Conservation (phyloP, 192 early-diverging fungal species). For the Backusella australiensis region DNA sequence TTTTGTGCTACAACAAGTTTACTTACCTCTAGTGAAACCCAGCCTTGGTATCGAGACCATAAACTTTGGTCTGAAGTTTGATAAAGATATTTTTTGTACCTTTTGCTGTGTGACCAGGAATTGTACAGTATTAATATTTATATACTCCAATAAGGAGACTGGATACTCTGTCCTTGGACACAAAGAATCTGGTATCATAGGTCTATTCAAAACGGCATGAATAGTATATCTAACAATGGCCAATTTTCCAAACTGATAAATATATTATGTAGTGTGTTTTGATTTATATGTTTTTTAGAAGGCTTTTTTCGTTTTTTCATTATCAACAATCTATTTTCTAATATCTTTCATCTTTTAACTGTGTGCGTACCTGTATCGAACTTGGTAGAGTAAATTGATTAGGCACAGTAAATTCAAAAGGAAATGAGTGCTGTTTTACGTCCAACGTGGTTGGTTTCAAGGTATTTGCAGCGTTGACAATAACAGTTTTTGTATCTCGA, state of each 20-base stretch:
- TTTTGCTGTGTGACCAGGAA: constrained; percentile 3
- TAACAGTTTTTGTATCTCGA: constrained; percentile 14
- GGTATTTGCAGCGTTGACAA: not conserved
- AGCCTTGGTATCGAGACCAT: constrained; percentile 19
- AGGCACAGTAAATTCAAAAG: constrained; percentile 35
- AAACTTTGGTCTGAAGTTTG: not conserved
- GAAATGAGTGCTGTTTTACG: constrained; percentile 27
- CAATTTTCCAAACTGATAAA: constrained; percentile 28
- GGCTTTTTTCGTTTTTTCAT: not conserved
- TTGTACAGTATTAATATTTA: constrained; percentile 25
- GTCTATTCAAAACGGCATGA: constrained; percentile 24
- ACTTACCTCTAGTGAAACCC: constrained; percentile 36
- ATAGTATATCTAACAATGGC: constrained; percentile 29
- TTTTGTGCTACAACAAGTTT: not conserved
- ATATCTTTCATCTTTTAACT: not conserved
- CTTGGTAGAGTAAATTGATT: constrained; percentile 31
- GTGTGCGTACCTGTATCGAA: constrained; percentile 29
- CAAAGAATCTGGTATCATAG: constrained; percentile 22
- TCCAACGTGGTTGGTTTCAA: constrained; percentile 20
- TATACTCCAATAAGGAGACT: constrained; percentile 34
- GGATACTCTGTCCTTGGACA: constrained; percentile 24
- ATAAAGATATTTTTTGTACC: constrained; percentile 7
- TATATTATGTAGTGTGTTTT: not conserved
- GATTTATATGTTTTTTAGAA: not conserved
- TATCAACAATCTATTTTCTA: not conserved